Base-by-base conservation (phyloP, 1,284 basidiomycete species). In the Stygiomarasmius scandens region DNA sequence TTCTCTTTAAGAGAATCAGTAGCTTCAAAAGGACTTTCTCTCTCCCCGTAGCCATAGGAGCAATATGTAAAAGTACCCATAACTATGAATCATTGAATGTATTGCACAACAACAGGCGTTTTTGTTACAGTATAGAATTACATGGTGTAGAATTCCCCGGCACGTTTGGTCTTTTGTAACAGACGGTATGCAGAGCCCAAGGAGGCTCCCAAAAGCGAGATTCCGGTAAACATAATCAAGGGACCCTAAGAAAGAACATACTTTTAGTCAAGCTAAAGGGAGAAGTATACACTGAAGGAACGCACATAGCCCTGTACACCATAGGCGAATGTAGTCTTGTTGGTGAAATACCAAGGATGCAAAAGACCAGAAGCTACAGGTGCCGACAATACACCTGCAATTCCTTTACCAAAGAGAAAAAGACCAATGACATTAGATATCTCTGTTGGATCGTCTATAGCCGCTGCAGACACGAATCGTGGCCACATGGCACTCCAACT, bases 401-500 rank as follows among this genome's bases (percentile, higher is more conserved):
- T 45, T 10, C 60, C 60, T 49, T 49, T 45, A 58, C 56, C 60
- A 49, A 57, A 56, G 11, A 58, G 27, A 24, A 58, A 61, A 41
- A 61, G 55, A n/a, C 52, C 43, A 49, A 61, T 52, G 12, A 61
- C 11, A 24, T 47, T 52, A 12, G 55, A 54, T 12, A 47, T 52
- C 48, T 55, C 44, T n/a, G 44, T 43, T 2, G 56, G 56, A 34
- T 61, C 60, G 47, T 54, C 55, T 11, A 29, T 52, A 55, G 50
- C 59, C 14, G 29, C 27, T 16, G 46, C 51, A 24, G 55, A 57
- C 3, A 53, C 56, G 27, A 58, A 61, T 49, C 54, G 53, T 6
- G 59, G 56, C 59, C 59, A 61, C 23, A 61, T 38, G 11, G 59
- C 52, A 22, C 46, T 27, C 59, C 59, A 61, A 36, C 56, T 55